Base-by-base conservation (phyloP, 2,329 filamentous ascomycete species). In the Tolypocladium cylindrosporum region DNA sequence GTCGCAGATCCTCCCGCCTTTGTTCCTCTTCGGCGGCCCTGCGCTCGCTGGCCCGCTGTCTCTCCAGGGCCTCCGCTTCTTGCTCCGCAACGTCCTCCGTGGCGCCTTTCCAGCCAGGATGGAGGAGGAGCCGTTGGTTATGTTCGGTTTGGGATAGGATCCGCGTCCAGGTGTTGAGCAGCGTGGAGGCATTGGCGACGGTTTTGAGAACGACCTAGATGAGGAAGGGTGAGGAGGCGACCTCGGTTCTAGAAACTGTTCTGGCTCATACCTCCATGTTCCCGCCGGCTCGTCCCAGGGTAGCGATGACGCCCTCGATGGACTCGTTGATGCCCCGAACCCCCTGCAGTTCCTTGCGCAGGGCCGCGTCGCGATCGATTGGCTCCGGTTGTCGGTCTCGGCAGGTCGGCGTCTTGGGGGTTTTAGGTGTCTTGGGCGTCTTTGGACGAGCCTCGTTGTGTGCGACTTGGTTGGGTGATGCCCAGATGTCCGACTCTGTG, bases 131-230 rank as follows among this genome's bases (percentile, higher is more conserved):
- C 31, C 94, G 86, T 72, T 97, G 92, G 69, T 96, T 97, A 74
- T 99, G 94, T 74, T 99, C 94, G 5, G 94, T 97, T 73, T 99
- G 94, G 8, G 91, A 94, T 14, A 99, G 83, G 63, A 99, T 97
- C 56, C 91, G 87, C 10, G 91, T 96, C 93, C 93, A 99, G 19
- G 92, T 96, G 66, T 95, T 91, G 39, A 99, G 85, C 16, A 99
- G 82, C 1, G 89, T 89, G 16, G 92, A 95, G 4, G 94, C 91
- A 57, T 92, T 93, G 63, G 83, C 82, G 48, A 97, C 91, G 3
- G 94, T 97, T 61, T 83, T 82, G 57, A 88, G 88, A 41, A 97
- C 92, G 31, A 88, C 95, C 89, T 72, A 51, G 36, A 54, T 2
- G 90, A 55, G 6, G 60, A 10, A n/a, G 2, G 55, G 8, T 39